Evolutionary conservation across 2,329 filamentous ascomycete genomes (phyloP), one percentile per base, ranked within the genome.

Genomic region (Colletotrichum theobromicola): DNA sequence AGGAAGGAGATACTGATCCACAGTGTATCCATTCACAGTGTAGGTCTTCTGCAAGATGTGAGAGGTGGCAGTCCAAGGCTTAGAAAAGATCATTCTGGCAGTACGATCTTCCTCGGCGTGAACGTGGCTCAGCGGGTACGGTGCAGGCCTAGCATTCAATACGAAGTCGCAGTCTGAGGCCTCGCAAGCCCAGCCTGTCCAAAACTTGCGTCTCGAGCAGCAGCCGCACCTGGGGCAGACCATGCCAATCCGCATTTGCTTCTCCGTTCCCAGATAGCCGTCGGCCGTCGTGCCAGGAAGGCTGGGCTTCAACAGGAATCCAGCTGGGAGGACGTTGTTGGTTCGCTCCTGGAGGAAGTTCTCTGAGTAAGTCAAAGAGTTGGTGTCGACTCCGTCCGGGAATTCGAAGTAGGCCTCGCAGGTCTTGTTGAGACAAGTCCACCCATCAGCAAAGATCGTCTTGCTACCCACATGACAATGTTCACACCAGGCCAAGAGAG

Each of bases 201-300:
- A 95, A 28, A 87, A 82, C 16, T 88, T 84, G 2, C 93, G 87
- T 4, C 90, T 87, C 55, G 87, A 91, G 77, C 93, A 94, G 53
- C 90, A 88, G 0, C 86, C 84, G 76, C 94, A 95, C 2, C 83
- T 74, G 0, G 90, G 91, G 77, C 94, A 96, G 3, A 93, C 90
- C 61, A 95, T 89, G 0, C 93, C 94, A 65, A 86, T 85, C 78
- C 90, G 93, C 70, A 89, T 90, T 10, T 85, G 81, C 4, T 84
- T 83, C 13, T 90, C 87, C 0, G 89, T 87, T 5, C 89, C 88
- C 16, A 74, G 12, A n/a, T 53, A 32, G 13, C 84, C 83, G 0
- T 81, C 77, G 2, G 83, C 79, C 7, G 81, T 78, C 6, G 86
- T 71, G 0, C 86, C 82, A 0, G 84, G 81, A 1, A 87, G 78